phyloP scores from a whole-genome alignment of 805 yeast genomes.

The Cephaloascus albidus region DNA sequence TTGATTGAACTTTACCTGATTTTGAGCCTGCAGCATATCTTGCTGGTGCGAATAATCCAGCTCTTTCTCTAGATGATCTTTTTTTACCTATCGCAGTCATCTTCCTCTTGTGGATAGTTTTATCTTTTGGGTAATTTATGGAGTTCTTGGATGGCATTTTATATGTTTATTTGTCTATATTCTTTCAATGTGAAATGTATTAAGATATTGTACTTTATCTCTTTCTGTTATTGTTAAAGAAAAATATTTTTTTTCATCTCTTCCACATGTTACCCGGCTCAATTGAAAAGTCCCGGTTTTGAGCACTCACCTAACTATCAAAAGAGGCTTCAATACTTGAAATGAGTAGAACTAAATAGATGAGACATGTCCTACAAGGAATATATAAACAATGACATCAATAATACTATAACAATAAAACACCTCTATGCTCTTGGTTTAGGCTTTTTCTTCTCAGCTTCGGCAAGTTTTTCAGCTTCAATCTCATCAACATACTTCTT shows the following conservation, averaged over 20 bases:
- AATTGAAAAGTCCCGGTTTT: too few species aligned
- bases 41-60: constrained; percentile 27
- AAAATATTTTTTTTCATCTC: too few species aligned
- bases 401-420: too few species aligned
- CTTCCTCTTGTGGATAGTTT: constrained; percentile 40
- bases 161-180: too few species aligned
- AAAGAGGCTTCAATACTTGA: too few species aligned
- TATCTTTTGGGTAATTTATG: constrained; percentile 69
- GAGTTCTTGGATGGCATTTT: constrained; percentile 77
- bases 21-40: constrained; percentile 33
- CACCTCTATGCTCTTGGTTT: too few species aligned
- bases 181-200: background rate
- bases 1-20: constrained; percentile 27
- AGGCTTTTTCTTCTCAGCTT: constrained; percentile 64
- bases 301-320: too few species aligned
- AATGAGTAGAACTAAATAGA: too few species aligned
- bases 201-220: too few species aligned
- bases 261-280: background rate
- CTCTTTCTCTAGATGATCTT: constrained; percentile 40
- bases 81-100: constrained; percentile 40
- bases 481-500: constrained; percentile 69
- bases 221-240: background rate
- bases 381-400: too few species aligned
- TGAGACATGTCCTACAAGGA: too few species aligned
- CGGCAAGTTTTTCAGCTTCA: constrained; percentile 81